These are phyloP conservation scores for Arachis hypogaea DNA, from an alignment of 306 rosid species.

Conservation along the genomic window DNA sequence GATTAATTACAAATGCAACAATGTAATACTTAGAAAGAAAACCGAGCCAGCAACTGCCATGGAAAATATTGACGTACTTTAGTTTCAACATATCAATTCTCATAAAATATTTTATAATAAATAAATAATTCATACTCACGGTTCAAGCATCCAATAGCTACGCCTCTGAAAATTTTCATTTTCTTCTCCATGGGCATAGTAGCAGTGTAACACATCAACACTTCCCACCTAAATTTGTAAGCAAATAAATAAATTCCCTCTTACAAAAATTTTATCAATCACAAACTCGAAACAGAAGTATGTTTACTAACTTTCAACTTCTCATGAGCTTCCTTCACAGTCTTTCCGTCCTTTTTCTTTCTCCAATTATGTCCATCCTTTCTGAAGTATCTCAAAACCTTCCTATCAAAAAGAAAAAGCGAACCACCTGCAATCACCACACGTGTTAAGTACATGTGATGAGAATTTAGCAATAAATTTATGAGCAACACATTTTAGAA, in stretches of 20 bases:
- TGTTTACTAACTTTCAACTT: constrained; percentile 73
- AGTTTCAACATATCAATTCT: constrained; percentile 24
- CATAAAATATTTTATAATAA: constrained; percentile 9
- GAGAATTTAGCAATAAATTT: not conserved
- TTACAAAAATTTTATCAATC: constrained; percentile 13
- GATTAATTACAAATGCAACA: constrained; percentile 10
- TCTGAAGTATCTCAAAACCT: constrained; percentile 85
- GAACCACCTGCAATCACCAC: constrained; percentile 76
- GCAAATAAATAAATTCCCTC: not conserved
- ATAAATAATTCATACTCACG: constrained; percentile 56
- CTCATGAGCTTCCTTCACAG: constrained; percentile 93
- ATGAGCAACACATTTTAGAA: constrained; percentile 35
- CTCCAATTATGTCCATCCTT: constrained; percentile 95
- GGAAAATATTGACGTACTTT: constrained; percentile 8
- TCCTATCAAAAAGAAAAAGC: constrained; percentile 84
- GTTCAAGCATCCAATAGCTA: constrained; percentile 93
- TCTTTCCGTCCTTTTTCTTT: constrained; percentile 90
- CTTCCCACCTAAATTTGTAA: constrained; percentile 77
- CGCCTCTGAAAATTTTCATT: constrained; percentile 90
- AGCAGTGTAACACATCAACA: constrained; percentile 82
- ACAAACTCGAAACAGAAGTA: constrained; percentile 29
- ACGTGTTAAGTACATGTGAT: constrained; percentile 21
- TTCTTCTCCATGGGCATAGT: constrained; percentile 94
- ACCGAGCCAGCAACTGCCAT: constrained; percentile 16
- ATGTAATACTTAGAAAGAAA: constrained; percentile 18